Evolutionary conservation across 2,329 filamentous ascomycete species (phyloP).

Genomic region (Cercospora berteroae): DNA sequence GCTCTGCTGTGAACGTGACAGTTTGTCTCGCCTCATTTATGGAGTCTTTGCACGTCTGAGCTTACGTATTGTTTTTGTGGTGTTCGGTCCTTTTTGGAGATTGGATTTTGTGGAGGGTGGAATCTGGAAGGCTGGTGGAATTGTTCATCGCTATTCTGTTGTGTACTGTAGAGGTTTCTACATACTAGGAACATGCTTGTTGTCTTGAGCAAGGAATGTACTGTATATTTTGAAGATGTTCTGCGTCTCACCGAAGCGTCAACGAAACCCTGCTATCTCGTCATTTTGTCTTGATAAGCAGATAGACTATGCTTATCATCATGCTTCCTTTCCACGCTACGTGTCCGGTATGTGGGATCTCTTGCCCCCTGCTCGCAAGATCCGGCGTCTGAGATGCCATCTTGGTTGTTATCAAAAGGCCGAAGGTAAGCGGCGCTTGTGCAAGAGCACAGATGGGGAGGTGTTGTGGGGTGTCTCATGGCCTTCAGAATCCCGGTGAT

Average conservation of each 20-base stretch:
- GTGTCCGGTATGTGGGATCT: neutral
- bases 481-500: neutral
- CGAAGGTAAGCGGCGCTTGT: conserved; percentile 9
- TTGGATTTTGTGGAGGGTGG: neutral
- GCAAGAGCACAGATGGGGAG: conserved; percentile 4
- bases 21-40: neutral
- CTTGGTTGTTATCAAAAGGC: neutral
- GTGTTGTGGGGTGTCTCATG: neutral
- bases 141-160: neutral
- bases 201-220: neutral
- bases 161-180: neutral
- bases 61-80: neutral
- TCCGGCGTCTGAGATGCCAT: neutral
- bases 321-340: neutral
- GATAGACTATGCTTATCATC: neutral
- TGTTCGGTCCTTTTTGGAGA: neutral
- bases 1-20: neutral
- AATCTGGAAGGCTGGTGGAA: neutral
- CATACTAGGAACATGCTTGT: neutral
- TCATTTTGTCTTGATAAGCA: neutral
- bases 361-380: neutral
- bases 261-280: neutral
- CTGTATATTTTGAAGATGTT: neutral
- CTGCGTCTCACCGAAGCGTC: neutral
- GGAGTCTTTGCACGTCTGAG: neutral